phyloP scores from a whole-genome alignment of 177 flowering plant species.

The Vitis hybrid region DNA sequence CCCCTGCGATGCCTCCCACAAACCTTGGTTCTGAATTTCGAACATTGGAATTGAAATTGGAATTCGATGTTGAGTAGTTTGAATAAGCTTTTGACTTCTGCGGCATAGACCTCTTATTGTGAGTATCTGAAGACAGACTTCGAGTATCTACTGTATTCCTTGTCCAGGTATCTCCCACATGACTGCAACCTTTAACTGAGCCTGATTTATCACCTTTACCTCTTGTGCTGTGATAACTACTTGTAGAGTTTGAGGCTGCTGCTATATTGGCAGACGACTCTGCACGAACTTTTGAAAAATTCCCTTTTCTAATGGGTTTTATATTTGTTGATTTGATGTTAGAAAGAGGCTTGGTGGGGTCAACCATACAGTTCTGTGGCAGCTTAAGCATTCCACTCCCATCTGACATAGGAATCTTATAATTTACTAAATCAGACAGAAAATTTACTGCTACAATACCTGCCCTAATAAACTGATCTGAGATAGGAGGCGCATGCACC shows the following conservation, averaged over 20 bases:
- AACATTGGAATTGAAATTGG: constrained; percentile 23
- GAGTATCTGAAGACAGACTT: constrained; percentile 23
- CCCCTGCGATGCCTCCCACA: constrained; percentile 21
- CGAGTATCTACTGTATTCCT: constrained; percentile 29
- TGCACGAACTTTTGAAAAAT: constrained; percentile 30
- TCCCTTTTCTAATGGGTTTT: constrained; percentile 42
- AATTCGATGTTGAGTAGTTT: constrained; percentile 22
- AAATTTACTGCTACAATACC: constrained; percentile 70
- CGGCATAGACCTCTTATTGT: constrained; percentile 33
- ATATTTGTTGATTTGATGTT: constrained; percentile 39
- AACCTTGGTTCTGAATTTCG: constrained; percentile 31
- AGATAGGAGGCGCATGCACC: constrained; percentile 30
- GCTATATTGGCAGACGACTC: constrained; percentile 34
- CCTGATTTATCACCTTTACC: constrained; percentile 31
- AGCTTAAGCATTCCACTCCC: constrained; percentile 33
- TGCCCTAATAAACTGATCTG: constrained; percentile 68
- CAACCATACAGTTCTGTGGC: constrained; percentile 49
- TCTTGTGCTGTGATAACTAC: constrained; percentile 29
- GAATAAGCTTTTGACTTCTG: constrained; percentile 40
- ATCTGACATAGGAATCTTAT: constrained; percentile 52
- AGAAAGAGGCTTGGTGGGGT: constrained; percentile 37
- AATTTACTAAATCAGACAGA: constrained; percentile 60
- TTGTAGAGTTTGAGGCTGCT: constrained; percentile 25
- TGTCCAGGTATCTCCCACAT: constrained; percentile 21
- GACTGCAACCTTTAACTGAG: constrained; percentile 26